Percentiles rank a stretch among this genome's conserved stretches.
phyloP scores from a whole-genome alignment of 805 yeast species.

The Myxozyma sirexii region DNA sequence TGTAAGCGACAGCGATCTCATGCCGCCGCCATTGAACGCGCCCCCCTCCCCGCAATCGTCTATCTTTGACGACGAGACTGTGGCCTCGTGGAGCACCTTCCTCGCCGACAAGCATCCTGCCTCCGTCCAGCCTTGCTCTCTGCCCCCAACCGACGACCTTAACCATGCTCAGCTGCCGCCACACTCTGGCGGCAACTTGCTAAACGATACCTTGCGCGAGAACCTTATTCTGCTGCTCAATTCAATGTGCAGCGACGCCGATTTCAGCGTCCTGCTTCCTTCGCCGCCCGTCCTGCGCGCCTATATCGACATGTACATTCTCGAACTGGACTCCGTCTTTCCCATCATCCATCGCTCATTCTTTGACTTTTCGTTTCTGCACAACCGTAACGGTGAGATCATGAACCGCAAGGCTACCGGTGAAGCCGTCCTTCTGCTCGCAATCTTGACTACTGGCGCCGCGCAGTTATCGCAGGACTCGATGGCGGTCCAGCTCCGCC shows the following conservation, averaged over 20 bases:
- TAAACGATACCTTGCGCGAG: not conserved
- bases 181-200: no score
- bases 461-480: not conserved
- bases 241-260: not conserved
- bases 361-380: not conserved
- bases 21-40: slow-evolving; percentile 3
- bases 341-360: slow-evolving; percentile 2
- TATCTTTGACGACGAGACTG: not conserved
- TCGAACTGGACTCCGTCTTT: slow-evolving; percentile 2
- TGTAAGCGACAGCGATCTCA: not conserved
- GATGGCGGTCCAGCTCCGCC: not conserved
- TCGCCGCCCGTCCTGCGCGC: not conserved
- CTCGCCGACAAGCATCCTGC: not conserved
- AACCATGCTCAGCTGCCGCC: not conserved
- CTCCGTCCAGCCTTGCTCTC: not conserved
- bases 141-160: not conserved
- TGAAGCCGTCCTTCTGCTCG: not conserved
- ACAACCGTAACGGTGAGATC: not conserved
- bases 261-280: not conserved
- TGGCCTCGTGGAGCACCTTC: not conserved
- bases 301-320: not conserved
- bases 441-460: slow-evolving; percentile 1
- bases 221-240: not conserved
- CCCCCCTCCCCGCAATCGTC: not conserved
- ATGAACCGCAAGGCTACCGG: no score